Evolutionary conservation across 108 stramenopile genomes (phyloP), one percentile per base, ranked within the genome.

Genomic region (Licmophora abbreviata): DNA sequence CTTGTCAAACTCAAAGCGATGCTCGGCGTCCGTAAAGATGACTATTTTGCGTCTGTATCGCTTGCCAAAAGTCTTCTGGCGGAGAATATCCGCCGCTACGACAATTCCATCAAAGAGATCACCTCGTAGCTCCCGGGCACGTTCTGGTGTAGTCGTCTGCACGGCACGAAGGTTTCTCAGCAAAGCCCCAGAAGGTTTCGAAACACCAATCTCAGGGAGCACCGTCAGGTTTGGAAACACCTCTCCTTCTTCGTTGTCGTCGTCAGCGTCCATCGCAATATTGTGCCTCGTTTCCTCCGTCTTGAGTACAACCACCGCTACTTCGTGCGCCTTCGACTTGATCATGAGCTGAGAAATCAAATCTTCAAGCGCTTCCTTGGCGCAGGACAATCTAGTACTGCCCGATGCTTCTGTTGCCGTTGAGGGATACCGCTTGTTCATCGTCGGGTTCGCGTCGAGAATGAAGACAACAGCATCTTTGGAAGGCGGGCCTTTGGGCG

Each of bases 11-110:
- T 66, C 30, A 35, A 89, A 59, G 46, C 73, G 53, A 60, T 81
- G 74, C 32, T 76, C 81, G 7, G 83, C 86, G 74, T 93, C 92
- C 1, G 92, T 93, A 24, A 88, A 54, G 22, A 93, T 23, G 12
- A 88, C 58, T 42, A 93, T 86, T 11, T 52, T 55, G 26, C 87
- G 58, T 36, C 59, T 58, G 43, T 51, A 71, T 44, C 73, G 77
- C 31, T 84, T 84, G 9, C 70, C 66, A 3, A 30, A 3, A 3
- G 85, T 92, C 21, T 68, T 49, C 5, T 68, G 60, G 50, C 79
- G 61, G 4, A 93, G 32, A 11, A 79, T 59, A 52, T 86, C 84
- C 7, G 87, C 85, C 1, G 92, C 92, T 0, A 88, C 44, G 11
- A 87, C 61, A 24, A 93, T 48, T 8, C 80, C 87, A 56, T 81